Evolutionary conservation across 1,284 basidiomycete genomes (phyloP).

Genomic region (Tilletiaria anomala): DNA sequence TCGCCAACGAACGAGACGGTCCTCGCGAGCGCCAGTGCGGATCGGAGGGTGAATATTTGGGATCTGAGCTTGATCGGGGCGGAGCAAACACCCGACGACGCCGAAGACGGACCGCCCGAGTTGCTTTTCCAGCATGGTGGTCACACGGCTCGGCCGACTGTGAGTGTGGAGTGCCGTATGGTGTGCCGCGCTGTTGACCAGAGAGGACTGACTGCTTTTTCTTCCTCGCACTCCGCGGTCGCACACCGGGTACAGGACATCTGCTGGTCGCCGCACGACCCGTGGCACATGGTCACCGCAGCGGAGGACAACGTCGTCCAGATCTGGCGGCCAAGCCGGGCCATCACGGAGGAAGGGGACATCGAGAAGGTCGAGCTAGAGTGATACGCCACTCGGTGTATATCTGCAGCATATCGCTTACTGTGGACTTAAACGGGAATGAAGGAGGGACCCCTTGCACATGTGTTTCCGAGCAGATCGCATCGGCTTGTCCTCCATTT

Average conservation of each 20-base stretch:
- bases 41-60: constrained; percentile 89
- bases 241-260: no score
- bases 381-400: no score
- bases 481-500: no score
- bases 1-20: constrained; percentile 61
- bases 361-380: no score
- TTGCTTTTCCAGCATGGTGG: constrained; percentile 38
- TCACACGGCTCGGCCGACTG: constrained; percentile 31
- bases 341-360: background rate
- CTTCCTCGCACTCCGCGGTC: no score
- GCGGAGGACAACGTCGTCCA: constrained; percentile 38
- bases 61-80: constrained; percentile 81
- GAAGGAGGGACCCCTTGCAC: no score
- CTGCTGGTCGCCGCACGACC: constrained; percentile 31
- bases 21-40: constrained; percentile 54
- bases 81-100: constrained; percentile 93
- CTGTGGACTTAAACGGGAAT: no score
- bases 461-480: no score
- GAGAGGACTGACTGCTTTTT: background rate
- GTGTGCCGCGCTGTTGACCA: background rate
- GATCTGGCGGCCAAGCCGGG: constrained; percentile 16
- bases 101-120: constrained; percentile 77
- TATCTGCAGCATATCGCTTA: no score
- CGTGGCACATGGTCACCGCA: constrained; percentile 30
- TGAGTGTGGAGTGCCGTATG: background rate